Conservation (phyloP, 2,329 filamentous ascomycete species). For the Cladosporium sp. region DNA sequence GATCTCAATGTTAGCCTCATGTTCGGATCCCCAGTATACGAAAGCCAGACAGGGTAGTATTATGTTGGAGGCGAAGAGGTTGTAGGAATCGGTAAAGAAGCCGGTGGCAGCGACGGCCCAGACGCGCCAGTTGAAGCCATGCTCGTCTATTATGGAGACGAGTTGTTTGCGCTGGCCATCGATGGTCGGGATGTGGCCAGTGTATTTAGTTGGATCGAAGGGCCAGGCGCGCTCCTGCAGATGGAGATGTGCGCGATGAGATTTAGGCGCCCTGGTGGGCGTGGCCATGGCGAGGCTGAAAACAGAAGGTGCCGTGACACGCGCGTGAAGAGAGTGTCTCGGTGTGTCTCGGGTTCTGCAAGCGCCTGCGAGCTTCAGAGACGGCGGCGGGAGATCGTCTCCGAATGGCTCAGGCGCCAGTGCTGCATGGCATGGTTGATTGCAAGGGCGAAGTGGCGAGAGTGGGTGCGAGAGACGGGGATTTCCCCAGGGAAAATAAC, state of each 20-base stretch:
- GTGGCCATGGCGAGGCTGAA: conserved; percentile 8
- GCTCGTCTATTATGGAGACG: conserved; percentile 22
- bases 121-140: conserved; percentile 30
- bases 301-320: neutral
- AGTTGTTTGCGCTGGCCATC: conserved; percentile 17
- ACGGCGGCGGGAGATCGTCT: conserved; percentile 13
- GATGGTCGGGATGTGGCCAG: conserved; percentile 18
- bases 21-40: conserved; percentile 37
- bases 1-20: conserved; percentile 31
- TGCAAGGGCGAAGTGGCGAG: neutral
- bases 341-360: neutral
- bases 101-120: conserved; percentile 43
- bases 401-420: neutral
- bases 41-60: conserved; percentile 43
- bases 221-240: conserved; percentile 16
- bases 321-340: neutral
- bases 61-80: conserved; percentile 42
- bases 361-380: conserved; percentile 1
- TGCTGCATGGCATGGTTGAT: neutral
- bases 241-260: conserved; percentile 13
- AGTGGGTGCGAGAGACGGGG: neutral
- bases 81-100: conserved; percentile 44
- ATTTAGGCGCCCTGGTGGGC: neutral
- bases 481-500: neutral
- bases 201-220: conserved; percentile 14